These are phyloP conservation scores for Magnaporthales sp. DNA, from an alignment of 2,329 filamentous ascomycete species.

Conservation along the genomic window DNA sequence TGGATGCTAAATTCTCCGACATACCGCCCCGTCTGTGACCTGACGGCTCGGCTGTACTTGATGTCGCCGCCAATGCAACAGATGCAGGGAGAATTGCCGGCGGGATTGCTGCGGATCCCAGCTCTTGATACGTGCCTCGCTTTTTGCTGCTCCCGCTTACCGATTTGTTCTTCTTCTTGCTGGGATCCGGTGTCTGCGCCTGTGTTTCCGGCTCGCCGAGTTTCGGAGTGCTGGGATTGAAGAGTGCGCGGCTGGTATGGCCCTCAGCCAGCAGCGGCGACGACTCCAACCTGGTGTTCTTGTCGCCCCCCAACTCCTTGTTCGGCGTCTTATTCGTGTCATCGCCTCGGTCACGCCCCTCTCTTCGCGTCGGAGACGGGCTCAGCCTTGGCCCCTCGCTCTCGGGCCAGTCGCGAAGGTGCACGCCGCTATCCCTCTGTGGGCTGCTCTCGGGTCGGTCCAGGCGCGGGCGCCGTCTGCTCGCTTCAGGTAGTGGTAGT, in stretches of 20 bases:
- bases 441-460: constrained; percentile 19
- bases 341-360: not conserved
- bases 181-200: constrained; percentile 32
- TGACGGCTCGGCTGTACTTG: not conserved
- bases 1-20: too few species aligned
- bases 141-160: constrained; percentile 1
- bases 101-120: constrained; percentile 6
- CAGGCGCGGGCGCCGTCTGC: constrained; percentile 19
- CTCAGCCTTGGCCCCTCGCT: constrained; percentile 7
- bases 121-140: not conserved
- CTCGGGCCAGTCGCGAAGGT: constrained; percentile 40
- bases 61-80: not conserved
- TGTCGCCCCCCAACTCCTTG: not conserved
- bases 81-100: constrained; percentile 1
- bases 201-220: constrained; percentile 28
- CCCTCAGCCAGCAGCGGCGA: constrained; percentile 4
- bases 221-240: constrained; percentile 21
- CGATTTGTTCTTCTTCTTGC: constrained; percentile 1
- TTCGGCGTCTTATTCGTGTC: not conserved
- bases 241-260: not conserved
- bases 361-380: constrained; percentile 7
- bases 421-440: constrained; percentile 47
- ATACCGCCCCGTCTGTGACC: not conserved
- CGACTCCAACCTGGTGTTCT: constrained; percentile 6
- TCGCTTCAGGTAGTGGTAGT: constrained; percentile 32